Conservation (phyloP, 148 eudicot genomes). For the Fagopyrum esculentum region DNA sequence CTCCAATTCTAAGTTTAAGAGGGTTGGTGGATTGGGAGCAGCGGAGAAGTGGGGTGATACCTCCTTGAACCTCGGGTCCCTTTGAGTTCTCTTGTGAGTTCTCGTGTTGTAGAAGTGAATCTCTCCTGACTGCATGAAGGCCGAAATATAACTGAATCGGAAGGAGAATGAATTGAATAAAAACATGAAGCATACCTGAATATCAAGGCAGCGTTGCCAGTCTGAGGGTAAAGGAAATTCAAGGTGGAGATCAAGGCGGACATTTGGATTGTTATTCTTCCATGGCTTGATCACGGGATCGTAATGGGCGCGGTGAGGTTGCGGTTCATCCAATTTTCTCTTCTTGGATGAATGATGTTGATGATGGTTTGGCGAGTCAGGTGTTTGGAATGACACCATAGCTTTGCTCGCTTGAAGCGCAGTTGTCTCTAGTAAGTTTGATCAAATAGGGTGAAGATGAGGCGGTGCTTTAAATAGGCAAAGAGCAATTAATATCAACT, state of each 20-base stretch:
- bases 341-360: constrained; percentile 9
- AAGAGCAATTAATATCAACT: neutral
- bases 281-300: neutral
- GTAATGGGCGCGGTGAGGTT: neutral
- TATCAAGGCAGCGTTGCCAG: constrained; percentile 12
- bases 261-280: neutral
- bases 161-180: neutral
- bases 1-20: constrained; percentile 54
- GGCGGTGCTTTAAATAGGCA: constrained; percentile 7
- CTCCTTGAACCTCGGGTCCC: constrained; percentile 29
- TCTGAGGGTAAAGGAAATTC: constrained; percentile 7
- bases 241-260: constrained; percentile 4
- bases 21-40: constrained; percentile 12
- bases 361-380: constrained; percentile 7
- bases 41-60: constrained; percentile 2
- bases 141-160: neutral
- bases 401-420: neutral
- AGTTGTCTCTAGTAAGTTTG: neutral
- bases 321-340: constrained; percentile 10
- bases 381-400: constrained; percentile 12
- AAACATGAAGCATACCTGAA: neutral
- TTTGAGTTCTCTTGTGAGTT: constrained; percentile 39
- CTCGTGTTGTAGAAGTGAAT: constrained; percentile 35
- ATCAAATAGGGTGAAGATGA: constrained; percentile 8
- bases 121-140: constrained; percentile 8